Evolutionary conservation across 108 stramenopile species (phyloP), one percentile per base, ranked within the genome.

Genomic region (Asterionellopsis glacialis): DNA sequence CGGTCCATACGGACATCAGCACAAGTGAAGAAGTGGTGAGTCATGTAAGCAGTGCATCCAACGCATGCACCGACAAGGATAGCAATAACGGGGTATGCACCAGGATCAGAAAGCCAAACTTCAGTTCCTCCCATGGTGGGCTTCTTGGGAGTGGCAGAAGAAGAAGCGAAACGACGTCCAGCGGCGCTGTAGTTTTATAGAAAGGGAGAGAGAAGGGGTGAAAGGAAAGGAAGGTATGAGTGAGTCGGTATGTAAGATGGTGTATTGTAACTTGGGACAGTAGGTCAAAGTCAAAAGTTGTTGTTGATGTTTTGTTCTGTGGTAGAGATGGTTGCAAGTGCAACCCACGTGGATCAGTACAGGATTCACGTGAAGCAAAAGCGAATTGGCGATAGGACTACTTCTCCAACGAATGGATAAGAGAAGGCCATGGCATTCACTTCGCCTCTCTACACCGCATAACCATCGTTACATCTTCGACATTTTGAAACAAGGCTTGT

Each of bases 71-170:
- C 59, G 39, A 55, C 52, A 45, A 81, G 72, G 38, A 74, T 69
- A 39, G 57, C 55, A 45, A 90, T 73, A 59, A 87, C 81, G 55
- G 88, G 88, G 76, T 87, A 87, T 11, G 88, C 82, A 23, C 83
- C 79, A 11, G 69, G 48, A 50, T 86, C 84, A 24, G 62, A 65
- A 18, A 86, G 69, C 84, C 84, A 86, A 41, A 69, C 28, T 51
- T 69, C 33, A 33, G 33, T 53, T 25, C 25, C 25, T 15, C 25
- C 51, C 14, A 53, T 33, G 2, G 33, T 33, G 33, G 33, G 33
- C 33, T 33, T 33, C 33, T 47, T 41, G 11, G 63, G 63, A 64
- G 41, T 3, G 5, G 47, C 16, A 9, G 19, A 48, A 48, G 21
- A 21, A 16, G 19, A 48, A 21, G 21, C 19, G 5, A 19, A 16